Evolutionary conservation across 2,329 filamentous ascomycete genomes (phyloP).

Genomic region (Cercospora citrullina): DNA sequence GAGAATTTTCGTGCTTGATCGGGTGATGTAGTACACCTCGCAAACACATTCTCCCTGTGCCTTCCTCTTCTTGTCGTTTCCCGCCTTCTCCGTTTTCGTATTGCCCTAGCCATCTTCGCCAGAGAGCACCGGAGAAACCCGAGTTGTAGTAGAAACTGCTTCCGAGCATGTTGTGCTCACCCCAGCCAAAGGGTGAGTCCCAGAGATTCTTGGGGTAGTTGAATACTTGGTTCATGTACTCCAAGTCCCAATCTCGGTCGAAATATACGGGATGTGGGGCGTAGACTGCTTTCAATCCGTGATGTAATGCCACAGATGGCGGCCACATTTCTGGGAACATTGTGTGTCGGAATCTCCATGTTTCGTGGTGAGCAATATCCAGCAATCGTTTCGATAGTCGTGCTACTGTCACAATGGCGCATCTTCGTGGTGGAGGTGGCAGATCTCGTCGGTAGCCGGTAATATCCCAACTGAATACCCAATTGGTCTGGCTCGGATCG

Average conservation of each 20-base stretch:
- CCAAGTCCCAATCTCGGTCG: conserved; percentile 67
- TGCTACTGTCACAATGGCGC: conserved; percentile 76
- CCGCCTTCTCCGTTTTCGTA: conserved; percentile 47
- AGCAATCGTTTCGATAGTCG: conserved; percentile 70
- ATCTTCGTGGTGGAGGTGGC: conserved; percentile 65
- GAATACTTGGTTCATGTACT: conserved; percentile 50
- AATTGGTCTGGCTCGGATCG: conserved; percentile 69
- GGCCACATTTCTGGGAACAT: conserved; percentile 80
- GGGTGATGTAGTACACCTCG: conserved; percentile 50
- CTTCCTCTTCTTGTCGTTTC: conserved; percentile 38
- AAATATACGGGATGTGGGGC: conserved; percentile 78
- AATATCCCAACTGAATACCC: conserved; percentile 68
- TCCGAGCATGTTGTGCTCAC: conserved; percentile 54
- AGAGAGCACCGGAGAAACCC: conserved; percentile 50
- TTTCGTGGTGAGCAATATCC: conserved; percentile 76
- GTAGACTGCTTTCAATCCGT: conserved; percentile 76
- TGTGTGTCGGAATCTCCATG: conserved; percentile 67
- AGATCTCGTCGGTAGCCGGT: conserved; percentile 63
- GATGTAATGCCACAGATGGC: conserved; percentile 69
- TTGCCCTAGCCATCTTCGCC: conserved; percentile 53
- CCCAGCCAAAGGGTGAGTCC: conserved; percentile 53
- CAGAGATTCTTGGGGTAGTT: conserved; percentile 50
- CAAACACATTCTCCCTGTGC: conserved; percentile 50
- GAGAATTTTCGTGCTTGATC: conserved; percentile 50
- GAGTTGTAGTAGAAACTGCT: conserved; percentile 55